phyloP scores from a whole-genome alignment of 768 basidiomycete genomes.

The Lactifluus rugatus region DNA sequence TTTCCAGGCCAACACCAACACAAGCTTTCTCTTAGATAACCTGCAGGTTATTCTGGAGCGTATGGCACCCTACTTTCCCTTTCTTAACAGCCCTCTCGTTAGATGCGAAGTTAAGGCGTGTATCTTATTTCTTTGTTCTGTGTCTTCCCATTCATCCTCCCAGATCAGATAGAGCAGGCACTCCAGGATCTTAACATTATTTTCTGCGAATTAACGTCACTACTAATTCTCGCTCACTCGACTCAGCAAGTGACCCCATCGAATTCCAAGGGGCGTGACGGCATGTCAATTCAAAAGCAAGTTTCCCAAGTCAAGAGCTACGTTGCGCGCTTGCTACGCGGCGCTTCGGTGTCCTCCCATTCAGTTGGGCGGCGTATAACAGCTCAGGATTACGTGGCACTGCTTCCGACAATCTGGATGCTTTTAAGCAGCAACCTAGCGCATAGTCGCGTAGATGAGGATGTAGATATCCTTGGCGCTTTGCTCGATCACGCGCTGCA shows the following conservation, averaged over 20 bases:
- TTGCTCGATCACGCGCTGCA: slow-evolving; percentile 57
- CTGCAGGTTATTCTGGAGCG: slow-evolving; percentile 55
- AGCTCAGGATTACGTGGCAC: slow-evolving; percentile 46
- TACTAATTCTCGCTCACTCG: slow-evolving; percentile 37
- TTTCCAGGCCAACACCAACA: slow-evolving; percentile 15
- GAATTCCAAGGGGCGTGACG: slow-evolving; percentile 10
- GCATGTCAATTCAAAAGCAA: slow-evolving; percentile 15
- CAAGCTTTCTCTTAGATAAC: slow-evolving; percentile 34
- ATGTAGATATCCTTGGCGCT: slow-evolving; percentile 38
- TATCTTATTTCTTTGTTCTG: not conserved
- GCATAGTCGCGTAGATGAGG: slow-evolving; percentile 16
- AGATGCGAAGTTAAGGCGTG: slow-evolving; percentile 51
- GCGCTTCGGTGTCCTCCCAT: slow-evolving; percentile 23
- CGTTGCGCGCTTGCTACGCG: slow-evolving; percentile 47
- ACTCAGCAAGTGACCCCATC: slow-evolving; percentile 21
- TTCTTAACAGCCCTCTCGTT: slow-evolving; percentile 30
- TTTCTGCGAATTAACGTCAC: slow-evolving; percentile 68
- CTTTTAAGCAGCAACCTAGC: slow-evolving; percentile 39
- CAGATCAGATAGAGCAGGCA: slow-evolving; percentile 46
- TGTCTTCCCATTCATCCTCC: slow-evolving; percentile 4
- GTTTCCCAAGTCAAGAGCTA: slow-evolving; percentile 42
- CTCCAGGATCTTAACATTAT: slow-evolving; percentile 65
- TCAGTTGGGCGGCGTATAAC: slow-evolving; percentile 40
- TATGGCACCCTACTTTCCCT: slow-evolving; percentile 82
- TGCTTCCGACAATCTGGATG: slow-evolving; percentile 75